Evolutionary conservation across 2,329 filamentous ascomycete species (phyloP).

Genomic region (Trichoderma citrinoviride): DNA sequence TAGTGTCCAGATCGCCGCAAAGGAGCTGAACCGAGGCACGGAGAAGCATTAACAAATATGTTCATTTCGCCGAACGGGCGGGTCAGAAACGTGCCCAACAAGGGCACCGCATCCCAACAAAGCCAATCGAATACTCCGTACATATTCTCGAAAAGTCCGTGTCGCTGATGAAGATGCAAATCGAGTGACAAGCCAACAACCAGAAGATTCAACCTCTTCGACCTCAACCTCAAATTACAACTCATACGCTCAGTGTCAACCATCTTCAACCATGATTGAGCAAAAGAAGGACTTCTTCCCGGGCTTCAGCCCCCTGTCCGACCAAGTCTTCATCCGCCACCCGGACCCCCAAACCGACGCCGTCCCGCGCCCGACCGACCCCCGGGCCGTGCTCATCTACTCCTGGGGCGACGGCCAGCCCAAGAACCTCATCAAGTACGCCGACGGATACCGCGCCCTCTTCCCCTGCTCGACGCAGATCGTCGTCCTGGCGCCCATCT

Average conservation of each 20-base stretch:
- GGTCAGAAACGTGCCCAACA: conserved; percentile 17
- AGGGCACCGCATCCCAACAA: conserved; percentile 17
- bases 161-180: neutral
- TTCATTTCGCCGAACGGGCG: conserved; percentile 10
- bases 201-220: conserved; percentile 12
- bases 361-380: conserved; percentile 32
- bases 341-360: conserved; percentile 27
- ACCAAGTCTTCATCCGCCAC: conserved; percentile 47
- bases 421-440: conserved; percentile 56
- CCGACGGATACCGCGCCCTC: conserved; percentile 49
- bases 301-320: conserved; percentile 47
- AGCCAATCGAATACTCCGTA: neutral
- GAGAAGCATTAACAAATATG: conserved; percentile 11
- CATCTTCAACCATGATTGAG: neutral
- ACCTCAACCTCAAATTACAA: neutral
- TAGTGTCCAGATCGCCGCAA: neutral
- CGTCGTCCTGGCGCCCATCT: conserved; percentile 50
- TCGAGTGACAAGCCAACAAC: neutral
- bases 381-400: conserved; percentile 51
- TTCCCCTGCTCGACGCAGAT: conserved; percentile 52
- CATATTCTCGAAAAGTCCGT: neutral
- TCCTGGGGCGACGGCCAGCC: conserved; percentile 57
- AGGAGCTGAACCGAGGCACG: conserved; percentile 10
- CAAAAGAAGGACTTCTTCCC: conserved; percentile 31
- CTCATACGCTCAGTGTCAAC: neutral